Evolutionary conservation across 805 yeast genomes (phyloP).

Genomic region (Maudiozyma barnettii): DNA sequence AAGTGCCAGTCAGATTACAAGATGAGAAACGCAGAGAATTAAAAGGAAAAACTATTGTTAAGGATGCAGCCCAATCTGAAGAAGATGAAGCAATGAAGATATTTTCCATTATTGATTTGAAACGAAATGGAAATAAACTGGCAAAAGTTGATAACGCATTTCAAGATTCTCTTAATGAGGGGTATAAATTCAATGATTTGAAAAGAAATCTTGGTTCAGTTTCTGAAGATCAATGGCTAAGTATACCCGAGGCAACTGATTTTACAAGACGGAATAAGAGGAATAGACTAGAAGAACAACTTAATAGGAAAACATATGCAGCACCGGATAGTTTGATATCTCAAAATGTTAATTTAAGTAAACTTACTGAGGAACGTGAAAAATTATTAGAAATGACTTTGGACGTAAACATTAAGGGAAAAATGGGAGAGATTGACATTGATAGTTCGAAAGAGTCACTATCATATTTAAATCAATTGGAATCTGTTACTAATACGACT

Average conservation of each 20-base stretch:
- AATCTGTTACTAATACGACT: neutral
- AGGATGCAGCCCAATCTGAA: slow-evolving; percentile 41
- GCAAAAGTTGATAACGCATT: neutral
- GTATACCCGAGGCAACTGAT: slow-evolving; percentile 82
- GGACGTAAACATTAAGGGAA: slow-evolving; percentile 30
- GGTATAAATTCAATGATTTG: slow-evolving; percentile 54
- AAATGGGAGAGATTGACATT: slow-evolving; percentile 9
- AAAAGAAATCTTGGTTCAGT: slow-evolving; percentile 53
- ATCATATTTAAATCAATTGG: slow-evolving; percentile 33
- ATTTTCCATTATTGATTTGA: slow-evolving; percentile 57
- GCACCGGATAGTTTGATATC: slow-evolving; percentile 65
- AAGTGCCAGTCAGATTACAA: slow-evolving; percentile 19
- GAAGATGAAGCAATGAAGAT: slow-evolving; percentile 68
- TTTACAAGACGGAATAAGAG: slow-evolving; percentile 74
- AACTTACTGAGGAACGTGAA: slow-evolving; percentile 56
- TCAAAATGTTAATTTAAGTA: slow-evolving; percentile 35
- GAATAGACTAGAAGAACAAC: slow-evolving; percentile 49
- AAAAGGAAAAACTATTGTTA: slow-evolving; percentile 7
- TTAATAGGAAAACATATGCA: slow-evolving; percentile 64
- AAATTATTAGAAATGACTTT: slow-evolving; percentile 46
- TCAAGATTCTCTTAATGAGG: slow-evolving; percentile 9
- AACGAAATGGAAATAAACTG: slow-evolving; percentile 28
- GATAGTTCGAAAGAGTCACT: slow-evolving; percentile 29
- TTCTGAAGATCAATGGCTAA: slow-evolving; percentile 66
- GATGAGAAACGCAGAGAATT: slow-evolving; percentile 15